Evolutionary conservation across 2,329 filamentous ascomycete species (phyloP).

Genomic region (Herpotrichia juniperi): DNA sequence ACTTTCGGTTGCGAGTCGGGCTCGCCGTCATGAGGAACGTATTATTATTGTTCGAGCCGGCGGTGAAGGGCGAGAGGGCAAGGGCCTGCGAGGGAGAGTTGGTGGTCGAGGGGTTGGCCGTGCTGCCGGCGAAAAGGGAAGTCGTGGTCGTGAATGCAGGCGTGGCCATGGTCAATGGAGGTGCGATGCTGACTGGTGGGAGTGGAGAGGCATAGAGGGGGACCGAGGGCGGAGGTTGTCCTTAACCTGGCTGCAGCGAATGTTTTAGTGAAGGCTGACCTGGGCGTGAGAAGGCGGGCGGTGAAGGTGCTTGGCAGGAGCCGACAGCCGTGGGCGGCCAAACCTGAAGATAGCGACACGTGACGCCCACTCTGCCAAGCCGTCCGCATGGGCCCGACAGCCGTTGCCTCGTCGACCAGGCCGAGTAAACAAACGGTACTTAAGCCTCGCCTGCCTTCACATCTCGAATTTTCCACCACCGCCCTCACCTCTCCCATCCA

Average conservation of each 20-base stretch:
- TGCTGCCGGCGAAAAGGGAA: conserved; percentile 23
- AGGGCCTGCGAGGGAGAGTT: conserved; percentile 48
- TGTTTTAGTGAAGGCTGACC: conserved; percentile 26
- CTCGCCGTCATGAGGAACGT: conserved; percentile 88
- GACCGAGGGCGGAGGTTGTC: conserved; percentile 24
- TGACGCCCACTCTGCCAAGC: conserved; percentile 34
- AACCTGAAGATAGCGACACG: too few relatives aligned
- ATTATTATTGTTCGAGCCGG: conserved; percentile 70
- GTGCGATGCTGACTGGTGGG: not conserved
- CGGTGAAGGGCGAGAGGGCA: conserved; percentile 56
- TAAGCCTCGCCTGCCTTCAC: conserved; percentile 31
- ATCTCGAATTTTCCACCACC: conserved; percentile 12
- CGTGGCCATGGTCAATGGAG: conserved; percentile 35
- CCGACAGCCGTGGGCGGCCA: not conserved
- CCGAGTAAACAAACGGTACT: conserved; percentile 44
- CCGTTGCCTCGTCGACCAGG: conserved; percentile 37
- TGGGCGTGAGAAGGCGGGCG: conserved; percentile 13
- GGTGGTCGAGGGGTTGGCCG: conserved; percentile 17
- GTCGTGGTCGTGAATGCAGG: conserved; percentile 18
- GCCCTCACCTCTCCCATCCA: conserved; percentile 19
- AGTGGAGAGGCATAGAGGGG: conserved; percentile 13
- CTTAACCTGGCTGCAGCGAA: conserved; percentile 21
- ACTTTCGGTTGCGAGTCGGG: conserved; percentile 60
- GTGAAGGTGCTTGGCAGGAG: conserved; percentile 16
- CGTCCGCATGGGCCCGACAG: conserved; percentile 9